A percentile compares a stretch with the other conserved stretches of the same genome.
Evolutionary conservation across 2,329 filamentous ascomycete species (phyloP).

Genomic region (Didymella arachidicola): DNA sequence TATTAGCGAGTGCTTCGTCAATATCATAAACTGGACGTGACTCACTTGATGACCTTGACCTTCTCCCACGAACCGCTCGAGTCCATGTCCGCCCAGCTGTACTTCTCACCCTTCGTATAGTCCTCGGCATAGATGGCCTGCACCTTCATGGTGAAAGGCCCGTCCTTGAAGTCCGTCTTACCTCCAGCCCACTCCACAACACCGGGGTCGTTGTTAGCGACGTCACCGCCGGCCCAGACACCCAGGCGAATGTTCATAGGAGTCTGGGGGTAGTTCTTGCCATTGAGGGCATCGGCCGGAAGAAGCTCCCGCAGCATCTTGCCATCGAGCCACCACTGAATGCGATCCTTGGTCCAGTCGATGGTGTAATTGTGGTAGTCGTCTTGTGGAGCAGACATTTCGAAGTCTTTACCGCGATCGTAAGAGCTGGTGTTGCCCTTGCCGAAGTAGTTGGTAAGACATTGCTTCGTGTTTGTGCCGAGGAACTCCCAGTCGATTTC

Average conservation of each 20-base stretch:
- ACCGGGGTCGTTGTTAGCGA: constrained; percentile 49
- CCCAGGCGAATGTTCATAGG: constrained; percentile 76
- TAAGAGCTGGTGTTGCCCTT: constrained; percentile 63
- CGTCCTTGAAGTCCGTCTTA: constrained; percentile 69
- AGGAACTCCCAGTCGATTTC: constrained; percentile 63
- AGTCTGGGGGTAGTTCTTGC: constrained; percentile 72
- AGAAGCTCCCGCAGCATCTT: constrained; percentile 67
- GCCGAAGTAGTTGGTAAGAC: constrained; percentile 63
- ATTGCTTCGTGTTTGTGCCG: constrained; percentile 49
- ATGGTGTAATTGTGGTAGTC: constrained; percentile 57
- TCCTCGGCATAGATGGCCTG: constrained; percentile 65
- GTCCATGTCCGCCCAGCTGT: constrained; percentile 64
- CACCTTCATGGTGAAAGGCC: constrained; percentile 78
- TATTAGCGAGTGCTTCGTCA: not conserved
- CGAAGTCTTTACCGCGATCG: constrained; percentile 54
- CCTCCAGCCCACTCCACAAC: constrained; percentile 68
- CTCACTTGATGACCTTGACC: constrained; percentile 58
- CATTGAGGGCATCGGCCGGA: constrained; percentile 65
- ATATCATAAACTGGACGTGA: not conserved
- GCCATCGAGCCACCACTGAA: constrained; percentile 72
- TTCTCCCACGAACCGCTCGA: constrained; percentile 65
- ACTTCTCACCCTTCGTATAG: constrained; percentile 68
- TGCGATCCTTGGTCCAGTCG: constrained; percentile 70
- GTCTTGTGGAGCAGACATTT: constrained; percentile 43
- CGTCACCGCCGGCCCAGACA: constrained; percentile 69